Evolutionary conservation across 2,329 filamentous ascomycete genomes (phyloP).

Genomic region (Fonsecaea monophora): DNA sequence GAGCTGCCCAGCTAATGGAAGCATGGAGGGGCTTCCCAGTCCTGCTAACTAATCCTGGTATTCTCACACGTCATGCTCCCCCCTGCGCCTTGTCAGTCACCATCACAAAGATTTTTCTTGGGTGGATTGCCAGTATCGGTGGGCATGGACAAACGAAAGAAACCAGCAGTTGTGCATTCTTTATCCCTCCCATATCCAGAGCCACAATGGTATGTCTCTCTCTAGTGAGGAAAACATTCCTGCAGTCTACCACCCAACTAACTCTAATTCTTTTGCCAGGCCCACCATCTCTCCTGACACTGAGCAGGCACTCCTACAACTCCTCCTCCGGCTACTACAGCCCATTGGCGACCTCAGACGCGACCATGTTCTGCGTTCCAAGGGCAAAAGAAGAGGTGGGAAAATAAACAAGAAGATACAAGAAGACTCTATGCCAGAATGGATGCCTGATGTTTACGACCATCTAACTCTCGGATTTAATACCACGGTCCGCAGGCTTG

Average conservation of each 20-base stretch:
- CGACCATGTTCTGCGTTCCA: conserved; percentile 47
- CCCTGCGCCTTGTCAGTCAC: not conserved
- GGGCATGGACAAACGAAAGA: conserved; percentile 32
- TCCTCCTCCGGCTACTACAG: conserved; percentile 38
- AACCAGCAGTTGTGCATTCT: conserved; percentile 26
- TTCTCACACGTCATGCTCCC: conserved; percentile 18
- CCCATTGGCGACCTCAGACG: conserved; percentile 50
- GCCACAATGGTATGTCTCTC: conserved; percentile 30
- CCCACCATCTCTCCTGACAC: conserved; percentile 25
- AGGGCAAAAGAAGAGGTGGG: conserved; percentile 41
- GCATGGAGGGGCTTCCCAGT: not conserved
- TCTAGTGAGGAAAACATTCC: not conserved
- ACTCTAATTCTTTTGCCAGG: conserved; percentile 26
- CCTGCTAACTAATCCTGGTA: not conserved
- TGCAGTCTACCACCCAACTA: conserved; percentile 1
- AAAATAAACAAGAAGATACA: conserved; percentile 16
- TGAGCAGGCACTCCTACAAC: conserved; percentile 28
- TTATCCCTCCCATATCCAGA: conserved; percentile 35
- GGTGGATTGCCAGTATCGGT: not conserved
- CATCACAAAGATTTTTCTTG: not conserved
- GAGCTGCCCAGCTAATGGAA: not conserved
- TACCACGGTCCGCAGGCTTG: conserved; percentile 52
- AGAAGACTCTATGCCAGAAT: conserved; percentile 35
- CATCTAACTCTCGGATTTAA: conserved; percentile 55
- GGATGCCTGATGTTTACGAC: conserved; percentile 42